phyloP scores from a whole-genome alignment of 2,329 filamentous ascomycete species.

The Fusarium sp. region DNA sequence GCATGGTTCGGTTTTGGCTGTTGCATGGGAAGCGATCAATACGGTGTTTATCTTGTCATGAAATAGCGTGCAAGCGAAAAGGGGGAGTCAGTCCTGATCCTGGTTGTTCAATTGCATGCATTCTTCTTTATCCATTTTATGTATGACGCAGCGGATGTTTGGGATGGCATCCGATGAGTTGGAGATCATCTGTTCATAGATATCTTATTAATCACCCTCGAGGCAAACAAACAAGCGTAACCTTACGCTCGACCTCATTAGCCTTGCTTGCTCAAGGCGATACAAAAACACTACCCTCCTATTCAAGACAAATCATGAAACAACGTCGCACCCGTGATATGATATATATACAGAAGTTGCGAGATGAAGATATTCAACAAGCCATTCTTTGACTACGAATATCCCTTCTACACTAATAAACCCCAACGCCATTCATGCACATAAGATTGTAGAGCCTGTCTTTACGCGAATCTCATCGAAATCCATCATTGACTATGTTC shows the following conservation, averaged over 20 bases:
- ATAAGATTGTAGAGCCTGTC: conserved; percentile 38
- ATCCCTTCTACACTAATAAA: conserved; percentile 37
- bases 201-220: conserved; percentile 43
- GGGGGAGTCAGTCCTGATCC: conserved; percentile 23
- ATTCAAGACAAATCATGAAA: conserved; percentile 4
- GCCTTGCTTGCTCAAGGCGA: conserved; percentile 34
- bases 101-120: conserved; percentile 29
- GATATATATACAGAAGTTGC: background rate
- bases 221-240: conserved; percentile 26
- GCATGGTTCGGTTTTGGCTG: conserved; percentile 4
- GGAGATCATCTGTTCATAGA: conserved; percentile 36
- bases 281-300: conserved; percentile 28
- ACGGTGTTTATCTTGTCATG: conserved; percentile 37
- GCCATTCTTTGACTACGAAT: conserved; percentile 37
- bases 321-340: background rate
- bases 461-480: conserved; percentile 14
- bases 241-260: conserved; percentile 20
- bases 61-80: conserved; percentile 35
- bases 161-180: conserved; percentile 22
- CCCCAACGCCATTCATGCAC: conserved; percentile 49
- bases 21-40: conserved; percentile 25
- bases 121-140: conserved; percentile 10
- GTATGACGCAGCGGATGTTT: conserved; percentile 33
- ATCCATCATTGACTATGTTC: conserved; percentile 6
- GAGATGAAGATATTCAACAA: conserved; percentile 6